Base-by-base conservation (phyloP, 75 land plant genomes). In the Pinus taeda region DNA sequence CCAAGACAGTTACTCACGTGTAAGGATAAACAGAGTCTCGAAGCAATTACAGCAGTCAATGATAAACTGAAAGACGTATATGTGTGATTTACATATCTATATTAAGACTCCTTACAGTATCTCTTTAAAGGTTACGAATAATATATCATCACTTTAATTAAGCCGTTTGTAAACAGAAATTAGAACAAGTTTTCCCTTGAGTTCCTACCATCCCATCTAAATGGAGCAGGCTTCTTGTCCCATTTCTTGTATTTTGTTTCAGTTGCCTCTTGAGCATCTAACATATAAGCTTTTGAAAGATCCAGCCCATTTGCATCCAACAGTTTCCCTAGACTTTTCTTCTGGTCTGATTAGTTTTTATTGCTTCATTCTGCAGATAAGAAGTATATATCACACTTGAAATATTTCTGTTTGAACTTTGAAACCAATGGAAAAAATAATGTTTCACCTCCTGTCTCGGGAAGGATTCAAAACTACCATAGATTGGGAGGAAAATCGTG, bases 181-280 rank as follows among this genome's bases (percentile, higher is more conserved):
- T 26, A 26, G 26, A 26, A 26, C 26, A 26, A 26, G 26, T 26
- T 26, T 26, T 26, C 26, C 26, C 26, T n/a, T n/a, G 26, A 11
- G 30, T 65, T 57, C 84, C 30, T 83, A 96, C 99, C 99, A 91
- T 96, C 99, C 99, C 99, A 96, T 57, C 99, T 98, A 89, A 74
- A 90, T 30, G 99, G 98, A 12, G 98, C 98, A 79, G 95, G 95
- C 59, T 95, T 91, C 82, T 95, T 97, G 53, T 95, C 98, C 98
- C 99, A 95, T 74, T 97, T 97, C 85, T 97, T 93, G 82, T 97
- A 97, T 97, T 97, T 97, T 12, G 49, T 49, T 76, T 92, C 99
- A 29, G 99, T 98, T 57, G 74, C 72, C 56, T 97, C 99, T 77
- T 97, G 98, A 45, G 99, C 95, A 77, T 97, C 99, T 72, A 97